These are phyloP conservation scores for Fusarium brevicatenulatum DNA, from an alignment of 2,329 filamentous ascomycete species.

Conservation along the genomic window DNA sequence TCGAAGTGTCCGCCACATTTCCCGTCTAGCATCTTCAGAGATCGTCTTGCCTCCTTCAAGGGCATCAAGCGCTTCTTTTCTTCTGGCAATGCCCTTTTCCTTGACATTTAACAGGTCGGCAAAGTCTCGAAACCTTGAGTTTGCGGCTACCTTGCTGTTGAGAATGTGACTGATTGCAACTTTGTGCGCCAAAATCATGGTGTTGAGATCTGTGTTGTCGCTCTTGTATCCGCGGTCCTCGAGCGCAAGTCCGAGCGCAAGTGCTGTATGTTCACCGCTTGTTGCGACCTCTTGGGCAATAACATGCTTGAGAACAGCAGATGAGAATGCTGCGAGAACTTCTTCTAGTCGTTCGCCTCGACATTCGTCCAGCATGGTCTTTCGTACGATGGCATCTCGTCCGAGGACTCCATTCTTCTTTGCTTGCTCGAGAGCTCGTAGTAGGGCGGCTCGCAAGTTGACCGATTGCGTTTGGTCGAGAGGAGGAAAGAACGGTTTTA, in stretches of 20 bases:
- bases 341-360: constrained; percentile 92
- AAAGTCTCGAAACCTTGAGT: constrained; percentile 70
- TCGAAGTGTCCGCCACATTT: constrained; percentile 69
- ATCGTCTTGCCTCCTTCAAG: constrained; percentile 48
- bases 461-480: constrained; percentile 90
- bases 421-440: constrained; percentile 81
- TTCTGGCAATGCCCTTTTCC: constrained; percentile 64
- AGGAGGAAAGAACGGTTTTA: constrained; percentile 90
- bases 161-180: constrained; percentile 70
- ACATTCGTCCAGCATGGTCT: constrained; percentile 97
- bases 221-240: constrained; percentile 68
- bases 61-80: constrained; percentile 59
- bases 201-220: constrained; percentile 66
- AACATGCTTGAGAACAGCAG: constrained; percentile 79
- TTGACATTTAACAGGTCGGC: constrained; percentile 72
- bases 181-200: constrained; percentile 78
- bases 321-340: constrained; percentile 84
- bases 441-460: constrained; percentile 86
- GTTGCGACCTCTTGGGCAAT: constrained; percentile 58
- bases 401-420: constrained; percentile 90
- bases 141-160: constrained; percentile 67
- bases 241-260: constrained; percentile 65
- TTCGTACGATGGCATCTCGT: constrained; percentile 82
- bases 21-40: constrained; percentile 55
- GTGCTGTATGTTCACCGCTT: constrained; percentile 54